Evolutionary conservation across 192 early-diverging fungal species (phyloP).

Genomic region (Coemansia sp.): DNA sequence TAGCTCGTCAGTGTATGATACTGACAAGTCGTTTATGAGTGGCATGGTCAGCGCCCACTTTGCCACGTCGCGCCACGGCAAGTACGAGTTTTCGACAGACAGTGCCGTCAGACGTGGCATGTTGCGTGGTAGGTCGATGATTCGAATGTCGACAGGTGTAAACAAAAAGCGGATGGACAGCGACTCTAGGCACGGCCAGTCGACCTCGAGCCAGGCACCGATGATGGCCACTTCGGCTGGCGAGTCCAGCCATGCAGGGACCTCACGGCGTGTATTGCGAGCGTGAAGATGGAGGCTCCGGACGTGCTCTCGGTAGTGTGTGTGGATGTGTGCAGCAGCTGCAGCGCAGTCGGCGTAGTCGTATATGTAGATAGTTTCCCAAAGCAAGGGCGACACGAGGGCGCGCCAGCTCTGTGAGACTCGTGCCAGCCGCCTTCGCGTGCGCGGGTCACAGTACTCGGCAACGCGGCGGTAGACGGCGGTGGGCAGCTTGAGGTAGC

Average conservation of each 20-base stretch:
- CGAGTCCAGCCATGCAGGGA: constrained; percentile 55
- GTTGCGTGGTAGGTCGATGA: constrained; percentile 46
- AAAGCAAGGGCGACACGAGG: constrained; percentile 48
- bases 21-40: constrained; percentile 41
- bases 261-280: constrained; percentile 39
- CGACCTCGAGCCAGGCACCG: constrained; percentile 52
- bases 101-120: constrained; percentile 37
- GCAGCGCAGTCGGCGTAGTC: constrained; percentile 34
- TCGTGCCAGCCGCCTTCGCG: constrained; percentile 44
- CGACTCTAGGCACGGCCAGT: constrained; percentile 44
- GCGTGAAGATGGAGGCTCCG: constrained; percentile 47
- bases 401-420: constrained; percentile 57
- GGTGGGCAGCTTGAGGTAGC: constrained; percentile 43
- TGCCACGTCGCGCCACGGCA: constrained; percentile 56
- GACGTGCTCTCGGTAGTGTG: constrained; percentile 44
- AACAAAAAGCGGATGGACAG: constrained; percentile 53
- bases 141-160: constrained; percentile 51
- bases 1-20: constrained; percentile 46
- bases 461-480: constrained; percentile 51
- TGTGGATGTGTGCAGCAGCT: constrained; percentile 41
- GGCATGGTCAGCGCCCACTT: constrained; percentile 47
- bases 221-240: constrained; percentile 53
- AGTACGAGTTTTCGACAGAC: constrained; percentile 53
- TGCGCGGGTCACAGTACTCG: constrained; percentile 49
- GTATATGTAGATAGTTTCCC: constrained; percentile 48